A percentile compares a stretch with the other conserved stretches of the same genome.
phyloP scores from a whole-genome alignment of 2,329 filamentous ascomycete genomes.

The Fusarium avenaceum region DNA sequence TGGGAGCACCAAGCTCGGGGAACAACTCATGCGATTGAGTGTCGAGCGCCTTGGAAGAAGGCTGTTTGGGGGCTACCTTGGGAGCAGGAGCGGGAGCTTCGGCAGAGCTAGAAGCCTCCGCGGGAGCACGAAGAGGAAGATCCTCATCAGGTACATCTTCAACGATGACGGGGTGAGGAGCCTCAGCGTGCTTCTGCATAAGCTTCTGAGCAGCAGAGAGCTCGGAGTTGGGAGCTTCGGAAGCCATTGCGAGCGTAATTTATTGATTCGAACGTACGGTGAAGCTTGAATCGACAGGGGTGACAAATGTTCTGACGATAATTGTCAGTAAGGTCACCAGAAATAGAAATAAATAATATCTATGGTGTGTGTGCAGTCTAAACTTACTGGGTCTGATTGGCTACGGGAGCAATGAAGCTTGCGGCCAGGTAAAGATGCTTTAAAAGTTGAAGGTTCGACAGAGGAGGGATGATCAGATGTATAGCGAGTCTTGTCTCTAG shows the following conservation, averaged over 20 bases:
- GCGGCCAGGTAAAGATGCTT: conserved; percentile 34
- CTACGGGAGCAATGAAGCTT: conserved; percentile 46
- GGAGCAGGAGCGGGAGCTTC: conserved; percentile 60
- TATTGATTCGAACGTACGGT: conserved; percentile 27
- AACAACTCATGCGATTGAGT: conserved; percentile 92
- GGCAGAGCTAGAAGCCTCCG: conserved; percentile 62
- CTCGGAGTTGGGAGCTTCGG: conserved; percentile 58
- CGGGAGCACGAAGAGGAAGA: conserved; percentile 68
- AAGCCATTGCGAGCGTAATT: conserved; percentile 57
- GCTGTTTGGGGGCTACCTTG: conserved; percentile 78
- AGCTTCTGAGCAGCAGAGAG: conserved; percentile 72
- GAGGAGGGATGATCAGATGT: conserved; percentile 47
- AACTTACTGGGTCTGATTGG: conserved; percentile 36
- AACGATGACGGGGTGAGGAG: conserved; percentile 73
- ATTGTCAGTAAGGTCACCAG: conserved; percentile 29
- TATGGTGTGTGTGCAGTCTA: background rate
- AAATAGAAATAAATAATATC: background rate
- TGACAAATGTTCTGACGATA: conserved; percentile 20
- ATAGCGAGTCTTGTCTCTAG: conserved; percentile 53
- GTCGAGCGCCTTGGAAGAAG: conserved; percentile 72
- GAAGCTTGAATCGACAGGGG: conserved; percentile 24
- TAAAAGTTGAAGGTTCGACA: conserved; percentile 36
- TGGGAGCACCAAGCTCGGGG: conserved; percentile 83
- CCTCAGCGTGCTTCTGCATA: conserved; percentile 71
- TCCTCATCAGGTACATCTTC: conserved; percentile 89